Base-by-base conservation (phyloP, 768 basidiomycete species). In the Boletellus ananas region DNA sequence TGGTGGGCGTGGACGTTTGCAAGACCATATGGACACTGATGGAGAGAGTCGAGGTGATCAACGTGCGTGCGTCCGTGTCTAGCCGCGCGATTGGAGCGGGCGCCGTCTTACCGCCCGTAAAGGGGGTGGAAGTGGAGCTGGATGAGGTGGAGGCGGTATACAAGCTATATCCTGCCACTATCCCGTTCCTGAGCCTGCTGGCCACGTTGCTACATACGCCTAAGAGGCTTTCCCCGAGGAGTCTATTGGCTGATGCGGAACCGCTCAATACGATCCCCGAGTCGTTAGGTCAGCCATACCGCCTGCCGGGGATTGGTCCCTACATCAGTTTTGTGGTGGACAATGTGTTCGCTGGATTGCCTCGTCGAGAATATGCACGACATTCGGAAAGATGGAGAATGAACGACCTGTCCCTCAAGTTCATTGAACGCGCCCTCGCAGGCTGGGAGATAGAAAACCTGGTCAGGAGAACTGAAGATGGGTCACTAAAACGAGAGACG, bases 271-370 rank as follows among this genome's bases (percentile, higher is more conserved):
- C 91, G 20, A 81, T 93, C 40, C 89, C 92, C 2, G 86, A 94
- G 49, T 73, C 73, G 36, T 72, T 94, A 5, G 93, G 93, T 0
- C 84, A 87, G 40, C 84, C 87, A 7, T 86, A 91, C 57, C 81
- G 93, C 18, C 67, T 83, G 14, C 84, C 87, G 1, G 93, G 93
- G 1, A 81, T 94, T 47, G 81, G 75, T 0, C 91, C 93, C 0
- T 95, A 89, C 68, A 76, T 84, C 11, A 72, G 78, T n/a, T 97
- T 95, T 62, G 87, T 94, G 47, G 71, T 95, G 52, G 93, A 97
- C 59, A 89, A 87, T 41, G 90, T 98, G 3, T 88, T 97, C 56
- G 77, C 85, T 29, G 83, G 85, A 45, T 84, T 90, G 37, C 75
- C 82, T 13, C 77, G 74, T 45, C 77, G 94, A 39, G 91, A 89